Evolutionary conservation across 352 stramenopile species (phyloP).

Genomic region (Globisporangium splendens): DNA sequence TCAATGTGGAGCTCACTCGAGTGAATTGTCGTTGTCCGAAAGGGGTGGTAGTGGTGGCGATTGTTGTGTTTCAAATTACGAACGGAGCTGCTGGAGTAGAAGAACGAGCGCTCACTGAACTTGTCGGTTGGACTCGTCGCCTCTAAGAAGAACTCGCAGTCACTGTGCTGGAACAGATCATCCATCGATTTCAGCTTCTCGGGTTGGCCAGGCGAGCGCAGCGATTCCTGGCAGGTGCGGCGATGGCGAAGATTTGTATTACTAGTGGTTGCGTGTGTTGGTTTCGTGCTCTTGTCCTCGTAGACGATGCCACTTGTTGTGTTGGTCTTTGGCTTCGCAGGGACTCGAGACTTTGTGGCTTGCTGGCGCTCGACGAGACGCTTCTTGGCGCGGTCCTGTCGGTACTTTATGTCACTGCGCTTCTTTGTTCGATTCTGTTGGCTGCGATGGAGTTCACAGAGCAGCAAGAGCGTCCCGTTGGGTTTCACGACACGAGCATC

Average conservation of each 20-base stretch:
- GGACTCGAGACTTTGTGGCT: neutral
- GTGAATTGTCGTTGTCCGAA: neutral
- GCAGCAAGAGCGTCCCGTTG: slow-evolving; percentile 66
- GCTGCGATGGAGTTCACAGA: slow-evolving; percentile 79
- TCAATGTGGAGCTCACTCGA: slow-evolving; percentile 20
- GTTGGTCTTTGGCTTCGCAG: neutral
- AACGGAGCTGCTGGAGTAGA: neutral
- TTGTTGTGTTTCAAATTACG: neutral
- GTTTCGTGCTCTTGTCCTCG: neutral
- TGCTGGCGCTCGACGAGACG: slow-evolving; percentile 32
- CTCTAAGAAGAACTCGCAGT: neutral
- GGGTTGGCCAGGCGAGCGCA: neutral
- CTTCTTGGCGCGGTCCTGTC: slow-evolving; percentile 60
- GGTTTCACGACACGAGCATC: slow-evolving; percentile 71
- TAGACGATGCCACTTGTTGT: neutral
- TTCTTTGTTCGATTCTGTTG: slow-evolving; percentile 89
- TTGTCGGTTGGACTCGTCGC: neutral
- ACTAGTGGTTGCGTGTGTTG: no score
- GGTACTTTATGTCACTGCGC: slow-evolving; percentile 79
- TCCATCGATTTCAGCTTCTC: slow-evolving; percentile 1
- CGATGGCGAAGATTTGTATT: neutral
- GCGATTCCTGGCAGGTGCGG: neutral
- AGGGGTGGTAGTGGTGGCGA: neutral
- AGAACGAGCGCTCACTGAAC: neutral
- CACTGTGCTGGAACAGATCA: neutral